Evolutionary conservation across 192 early-diverging fungal species (phyloP).

Genomic region (Thamnidium elegans): DNA sequence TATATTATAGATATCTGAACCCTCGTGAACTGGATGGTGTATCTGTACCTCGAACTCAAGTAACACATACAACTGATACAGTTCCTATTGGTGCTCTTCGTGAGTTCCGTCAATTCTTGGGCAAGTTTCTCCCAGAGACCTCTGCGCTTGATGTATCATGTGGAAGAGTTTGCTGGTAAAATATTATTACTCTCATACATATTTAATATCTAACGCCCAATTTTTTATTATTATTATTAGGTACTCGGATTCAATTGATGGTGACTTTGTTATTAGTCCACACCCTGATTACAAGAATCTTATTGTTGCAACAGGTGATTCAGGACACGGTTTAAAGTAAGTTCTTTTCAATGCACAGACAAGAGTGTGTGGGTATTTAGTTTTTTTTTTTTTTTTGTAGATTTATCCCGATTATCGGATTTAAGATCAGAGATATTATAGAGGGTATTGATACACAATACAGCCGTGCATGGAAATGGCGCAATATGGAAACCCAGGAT

Average conservation of each 20-base stretch:
- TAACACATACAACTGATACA: slow-evolving; percentile 20
- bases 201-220: background rate
- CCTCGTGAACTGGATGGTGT: slow-evolving; percentile 20
- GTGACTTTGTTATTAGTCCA: slow-evolving; percentile 46
- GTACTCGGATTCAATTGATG: slow-evolving; percentile 53
- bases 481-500: background rate
- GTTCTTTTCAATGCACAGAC: background rate
- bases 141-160: slow-evolving; percentile 27
- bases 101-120: slow-evolving; percentile 36
- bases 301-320: slow-evolving; percentile 51
- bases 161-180: slow-evolving; percentile 46
- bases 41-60: slow-evolving; percentile 38
- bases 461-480: slow-evolving; percentile 6
- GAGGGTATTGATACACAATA: slow-evolving; percentile 24
- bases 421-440: slow-evolving; percentile 46
- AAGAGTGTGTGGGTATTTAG: background rate
- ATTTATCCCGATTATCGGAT: slow-evolving; percentile 46
- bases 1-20: slow-evolving; percentile 44
- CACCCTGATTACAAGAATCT: slow-evolving; percentile 35
- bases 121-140: slow-evolving; percentile 34
- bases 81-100: slow-evolving; percentile 39
- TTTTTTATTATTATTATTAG: no score
- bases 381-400: background rate
- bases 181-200: background rate
- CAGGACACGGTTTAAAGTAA: slow-evolving; percentile 55